phyloP scores from a whole-genome alignment of 169 alveolate species.

The Plasmodium coatneyi region DNA sequence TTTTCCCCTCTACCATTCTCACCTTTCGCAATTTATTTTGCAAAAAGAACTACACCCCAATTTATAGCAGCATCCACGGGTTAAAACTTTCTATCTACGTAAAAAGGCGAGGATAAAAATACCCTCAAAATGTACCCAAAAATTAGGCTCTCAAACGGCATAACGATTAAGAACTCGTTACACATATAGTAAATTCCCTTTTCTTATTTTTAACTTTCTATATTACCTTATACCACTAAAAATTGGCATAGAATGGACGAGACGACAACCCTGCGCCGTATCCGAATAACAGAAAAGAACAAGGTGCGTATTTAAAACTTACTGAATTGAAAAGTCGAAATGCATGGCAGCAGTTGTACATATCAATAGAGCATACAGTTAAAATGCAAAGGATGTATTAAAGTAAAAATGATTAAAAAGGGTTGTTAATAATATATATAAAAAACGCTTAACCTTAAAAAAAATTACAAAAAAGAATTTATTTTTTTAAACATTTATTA shows the following conservation, averaged over 20 bases:
- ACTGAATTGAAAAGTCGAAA: background rate
- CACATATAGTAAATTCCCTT: background rate
- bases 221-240: background rate
- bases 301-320: background rate
- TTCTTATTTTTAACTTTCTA: background rate
- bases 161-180: background rate
- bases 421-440: background rate
- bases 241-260: background rate
- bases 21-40: background rate
- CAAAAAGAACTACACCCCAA: background rate
- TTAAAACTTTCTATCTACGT: background rate
- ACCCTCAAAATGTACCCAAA: background rate
- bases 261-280: background rate
- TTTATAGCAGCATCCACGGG: background rate
- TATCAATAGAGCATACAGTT: background rate
- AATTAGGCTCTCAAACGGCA: too few relatives aligned
- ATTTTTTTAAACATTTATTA: background rate
- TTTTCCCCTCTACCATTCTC: background rate
- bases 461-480: background rate
- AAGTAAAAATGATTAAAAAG: background rate
- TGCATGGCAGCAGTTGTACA: background rate
- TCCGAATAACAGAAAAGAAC: background rate
- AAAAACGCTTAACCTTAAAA: constrained; percentile 9
- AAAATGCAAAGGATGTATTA: background rate
- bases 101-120: background rate